A percentile compares a stretch with the other conserved stretches of the same genome.
These are phyloP conservation scores for Heliocybe sulcata DNA, from an alignment of 1,284 basidiomycete genomes.

Conservation along the genomic window DNA sequence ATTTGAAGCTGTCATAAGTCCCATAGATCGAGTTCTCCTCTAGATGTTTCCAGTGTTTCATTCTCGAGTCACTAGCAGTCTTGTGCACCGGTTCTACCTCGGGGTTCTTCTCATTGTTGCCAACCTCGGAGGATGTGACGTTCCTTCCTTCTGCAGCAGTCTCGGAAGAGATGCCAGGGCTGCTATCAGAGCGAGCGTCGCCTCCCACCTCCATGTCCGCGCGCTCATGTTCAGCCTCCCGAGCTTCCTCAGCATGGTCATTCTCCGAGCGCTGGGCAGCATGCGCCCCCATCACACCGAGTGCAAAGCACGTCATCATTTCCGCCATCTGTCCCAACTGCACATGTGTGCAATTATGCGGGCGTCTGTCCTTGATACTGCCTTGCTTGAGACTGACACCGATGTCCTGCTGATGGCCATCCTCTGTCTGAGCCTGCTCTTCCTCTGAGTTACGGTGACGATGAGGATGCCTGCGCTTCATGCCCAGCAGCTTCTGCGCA, in stretches of 20 bases:
- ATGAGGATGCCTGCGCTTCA: too few relatives aligned
- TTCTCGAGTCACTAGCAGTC: constrained; percentile 3
- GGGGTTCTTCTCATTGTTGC: not conserved
- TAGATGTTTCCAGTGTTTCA: constrained; percentile 4
- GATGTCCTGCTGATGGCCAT: not conserved
- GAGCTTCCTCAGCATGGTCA: not conserved
- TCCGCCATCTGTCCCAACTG: constrained; percentile 44
- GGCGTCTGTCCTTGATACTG: constrained; percentile 8
- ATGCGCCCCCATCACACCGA: constrained; percentile 24
- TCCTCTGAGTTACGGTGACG: not conserved
- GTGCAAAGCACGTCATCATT: constrained; percentile 39
- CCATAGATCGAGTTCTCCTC: not conserved
- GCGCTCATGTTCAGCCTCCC: not conserved
- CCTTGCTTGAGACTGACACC: not conserved
- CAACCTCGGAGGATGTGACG: not conserved
- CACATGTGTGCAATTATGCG: constrained; percentile 15
- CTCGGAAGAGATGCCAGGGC: not conserved
- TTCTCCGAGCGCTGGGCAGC: not conserved
- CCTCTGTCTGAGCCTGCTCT: too few relatives aligned
- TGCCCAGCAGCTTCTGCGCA: not conserved
- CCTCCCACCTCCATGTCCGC: not conserved
- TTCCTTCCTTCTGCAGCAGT: not conserved
- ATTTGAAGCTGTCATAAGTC: constrained; percentile 16
- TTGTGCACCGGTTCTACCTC: not conserved
- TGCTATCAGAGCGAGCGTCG: not conserved